Evolutionary conservation across 805 yeast species (phyloP), one percentile per base, ranked within the genome.

Genomic region (Starmerella floris): DNA sequence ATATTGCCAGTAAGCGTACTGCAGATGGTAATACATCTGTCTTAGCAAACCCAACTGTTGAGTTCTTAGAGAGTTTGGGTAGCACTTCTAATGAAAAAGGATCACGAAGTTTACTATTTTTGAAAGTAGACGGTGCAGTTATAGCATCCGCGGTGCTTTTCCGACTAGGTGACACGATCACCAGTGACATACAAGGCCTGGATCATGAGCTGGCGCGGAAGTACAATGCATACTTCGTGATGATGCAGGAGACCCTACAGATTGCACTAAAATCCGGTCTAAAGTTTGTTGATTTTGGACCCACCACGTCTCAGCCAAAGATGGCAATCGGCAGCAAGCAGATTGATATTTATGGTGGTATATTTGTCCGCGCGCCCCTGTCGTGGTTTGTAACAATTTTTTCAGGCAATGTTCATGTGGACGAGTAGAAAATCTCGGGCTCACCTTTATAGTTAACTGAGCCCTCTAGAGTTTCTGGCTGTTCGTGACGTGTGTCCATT

Each of bases 241-340:
- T 67, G 70, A 66, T 66, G 70, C 69, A 66, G 51, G 60, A 63
- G 34, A 65, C 66, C n/a, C 65, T 66, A 22, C 53, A 55, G 20
- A 64, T 65, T 16, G 71, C 69, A 0, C 46, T 66, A 39, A 53
- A 52, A 35, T 66, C 62, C 42, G 62, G 63, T 9, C 54, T 60
- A 22, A 49, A 55, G 26, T 66, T 66, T 50, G 68, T 66, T 19
- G 70, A 66, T 50, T 66, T 66, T 49, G 71, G 70, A 3, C 71
- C 70, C 3, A 66, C 71, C 9, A 66, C 71, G 2, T 62, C 65
- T 8, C 63, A 62, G 45, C 66, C 70, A 13, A 66, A 66, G 50
- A 53, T 59, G 43, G 67, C 64, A 31, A 65, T 67, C 41, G 70
- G 70, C 2, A 53, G 65, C 35, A 51, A 52, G 32, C 57, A 60